These are phyloP conservation scores for Thalassiosira hispida DNA, from an alignment of 352 stramenopile genomes.

Conservation along the genomic window DNA sequence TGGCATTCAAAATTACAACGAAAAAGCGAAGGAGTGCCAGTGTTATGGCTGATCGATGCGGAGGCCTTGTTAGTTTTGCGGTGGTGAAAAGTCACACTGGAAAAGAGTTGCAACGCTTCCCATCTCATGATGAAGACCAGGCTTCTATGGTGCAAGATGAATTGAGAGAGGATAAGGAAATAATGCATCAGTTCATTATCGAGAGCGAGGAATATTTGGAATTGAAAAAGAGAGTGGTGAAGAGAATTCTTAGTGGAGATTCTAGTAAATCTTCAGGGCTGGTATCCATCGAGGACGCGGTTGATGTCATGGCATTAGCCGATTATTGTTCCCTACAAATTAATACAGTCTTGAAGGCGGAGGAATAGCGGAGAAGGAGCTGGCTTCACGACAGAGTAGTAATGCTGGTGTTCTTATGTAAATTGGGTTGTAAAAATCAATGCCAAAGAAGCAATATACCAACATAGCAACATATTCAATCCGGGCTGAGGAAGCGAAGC, in stretches of 20 bases:
- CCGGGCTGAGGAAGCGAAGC: no score
- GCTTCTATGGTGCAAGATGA: conserved; percentile 47
- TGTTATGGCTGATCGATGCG: conserved; percentile 74
- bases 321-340: conserved; percentile 71
- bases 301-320: conserved; percentile 79
- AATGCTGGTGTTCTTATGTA: no score
- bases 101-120: conserved; percentile 59
- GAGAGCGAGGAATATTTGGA: conserved; percentile 80
- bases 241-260: conserved; percentile 46
- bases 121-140: conserved; percentile 61
- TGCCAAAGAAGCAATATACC: no score
- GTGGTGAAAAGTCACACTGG: conserved; percentile 68
- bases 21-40: conserved; percentile 54
- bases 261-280: conserved; percentile 49
- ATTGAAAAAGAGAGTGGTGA: conserved; percentile 72
- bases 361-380: conserved; percentile 6
- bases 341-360: conserved; percentile 24
- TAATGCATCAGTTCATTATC: conserved; percentile 78
- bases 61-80: conserved; percentile 69
- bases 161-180: conserved; percentile 57
- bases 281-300: conserved; percentile 73
- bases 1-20: conserved; percentile 69
- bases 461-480: no score
- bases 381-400: no score
- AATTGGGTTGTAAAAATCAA: no score